Evolutionary conservation across 2,329 filamentous ascomycete genomes (phyloP).

Genomic region (Xylariales sp.): DNA sequence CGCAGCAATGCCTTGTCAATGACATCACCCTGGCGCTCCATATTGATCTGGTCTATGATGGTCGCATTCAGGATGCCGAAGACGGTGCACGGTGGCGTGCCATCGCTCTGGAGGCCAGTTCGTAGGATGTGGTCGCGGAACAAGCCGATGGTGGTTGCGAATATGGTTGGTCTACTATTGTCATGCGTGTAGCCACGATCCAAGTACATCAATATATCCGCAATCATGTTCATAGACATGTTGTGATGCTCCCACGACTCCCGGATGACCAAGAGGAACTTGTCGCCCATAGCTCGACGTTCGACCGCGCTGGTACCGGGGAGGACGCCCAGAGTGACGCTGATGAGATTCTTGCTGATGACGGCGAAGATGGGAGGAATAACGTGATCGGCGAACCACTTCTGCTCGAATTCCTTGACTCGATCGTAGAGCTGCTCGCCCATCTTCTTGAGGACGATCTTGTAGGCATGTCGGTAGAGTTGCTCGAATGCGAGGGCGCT

Average conservation of each 20-base stretch:
- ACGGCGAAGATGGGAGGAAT: slow-evolving; percentile 64
- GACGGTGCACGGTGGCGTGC: slow-evolving; percentile 45
- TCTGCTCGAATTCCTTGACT: slow-evolving; percentile 75
- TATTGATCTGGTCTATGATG: slow-evolving; percentile 82
- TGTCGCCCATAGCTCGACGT: slow-evolving; percentile 73
- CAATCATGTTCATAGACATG: slow-evolving; percentile 91
- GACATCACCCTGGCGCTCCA: slow-evolving; percentile 86
- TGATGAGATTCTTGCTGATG: slow-evolving; percentile 64
- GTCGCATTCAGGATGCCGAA: slow-evolving; percentile 75
- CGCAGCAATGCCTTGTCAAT: slow-evolving; percentile 81
- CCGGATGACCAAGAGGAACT: slow-evolving; percentile 71
- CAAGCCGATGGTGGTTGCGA: slow-evolving; percentile 75
- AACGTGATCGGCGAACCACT: slow-evolving; percentile 74
- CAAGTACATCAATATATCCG: slow-evolving; percentile 96
- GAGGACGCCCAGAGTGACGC: slow-evolving; percentile 51
- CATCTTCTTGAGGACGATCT: slow-evolving; percentile 85
- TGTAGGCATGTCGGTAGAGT: slow-evolving; percentile 89
- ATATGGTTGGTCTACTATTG: slow-evolving; percentile 68
- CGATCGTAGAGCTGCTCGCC: slow-evolving; percentile 75
- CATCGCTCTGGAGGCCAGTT: slow-evolving; percentile 42
- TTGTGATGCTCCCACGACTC: slow-evolving; percentile 85
- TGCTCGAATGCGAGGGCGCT: slow-evolving; percentile 90
- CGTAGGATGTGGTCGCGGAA: slow-evolving; percentile 84
- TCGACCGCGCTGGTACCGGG: slow-evolving; percentile 67
- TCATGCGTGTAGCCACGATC: slow-evolving; percentile 80